Evolutionary conservation across 225 moss, liverwort and hornwort genomes (phyloP), one percentile per base, ranked within the genome.

Genomic region (Antitrichia curtipendula): DNA sequence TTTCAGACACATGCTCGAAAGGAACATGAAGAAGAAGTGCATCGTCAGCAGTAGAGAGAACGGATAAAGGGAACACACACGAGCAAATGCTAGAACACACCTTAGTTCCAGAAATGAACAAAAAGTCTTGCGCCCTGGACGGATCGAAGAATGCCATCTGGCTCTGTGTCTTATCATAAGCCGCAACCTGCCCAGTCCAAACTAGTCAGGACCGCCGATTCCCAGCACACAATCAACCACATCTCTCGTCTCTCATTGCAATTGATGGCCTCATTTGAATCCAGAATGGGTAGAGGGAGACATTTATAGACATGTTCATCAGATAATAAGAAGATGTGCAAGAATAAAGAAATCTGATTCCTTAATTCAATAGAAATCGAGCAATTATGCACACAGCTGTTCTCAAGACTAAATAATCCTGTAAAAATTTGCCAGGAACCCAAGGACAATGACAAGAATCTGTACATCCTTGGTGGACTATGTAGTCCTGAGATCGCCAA

Each of bases 31-130:
- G 57, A 58, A 31, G 78, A 59, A 66, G 66, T 21, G 47, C 56
- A 61, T 29, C n/a, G 69, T 9, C 41, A 75, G 28, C 58, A 78
- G 13, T 41, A 78, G 28, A 61, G 75, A 71, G 43, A 88, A 62
- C 36, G 22, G 70, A 76, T 21, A 47, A n/a, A 85, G 32, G 54
- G 20, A 36, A 70, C 69, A 81, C 75, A 61, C 85, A 60, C 12
- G 83, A 84, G 87, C 73, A 84, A 59, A 78, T 75, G 86, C 80
- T 87, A 86, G 8, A 62, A 87, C 90, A 78, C 84, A 99, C 98
- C 97, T 99, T 99, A 21, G 99, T 99, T 86, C 99, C 99, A 62
- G 99, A 99, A 61, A 99, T 99, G 78, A 99, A 99, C 64, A 97
- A 89, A 85, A 99, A 99, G 89, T 99, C 99, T 19, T 94, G 82